phyloP scores from a whole-genome alignment of 148 eudicot species.

The Talinum fruticosum region DNA sequence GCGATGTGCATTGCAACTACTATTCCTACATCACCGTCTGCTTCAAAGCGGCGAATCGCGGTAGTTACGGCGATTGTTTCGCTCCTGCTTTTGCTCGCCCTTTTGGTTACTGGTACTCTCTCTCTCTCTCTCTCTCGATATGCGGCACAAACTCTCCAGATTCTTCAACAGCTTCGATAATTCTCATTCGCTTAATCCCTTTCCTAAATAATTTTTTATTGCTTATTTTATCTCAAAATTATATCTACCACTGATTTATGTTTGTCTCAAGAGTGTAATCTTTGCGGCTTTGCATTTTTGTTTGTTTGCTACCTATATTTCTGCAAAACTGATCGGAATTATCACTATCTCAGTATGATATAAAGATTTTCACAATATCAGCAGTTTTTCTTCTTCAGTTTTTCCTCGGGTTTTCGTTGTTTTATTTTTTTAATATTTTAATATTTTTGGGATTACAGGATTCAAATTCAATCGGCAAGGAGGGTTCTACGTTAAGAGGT shows the following conservation, averaged over 20 bases:
- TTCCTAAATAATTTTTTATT: background rate
- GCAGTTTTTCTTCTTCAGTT: background rate
- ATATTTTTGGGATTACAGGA: constrained; percentile 8
- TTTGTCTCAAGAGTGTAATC: too few relatives aligned
- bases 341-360: background rate
- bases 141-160: background rate
- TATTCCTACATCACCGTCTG: constrained; percentile 8
- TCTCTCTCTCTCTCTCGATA: background rate
- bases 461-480: background rate
- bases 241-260: background rate
- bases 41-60: constrained; percentile 29
- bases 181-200: background rate
- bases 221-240: background rate
- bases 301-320: constrained; percentile 11
- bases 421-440: background rate
- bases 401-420: background rate
- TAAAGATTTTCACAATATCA: background rate
- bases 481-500: constrained; percentile 11
- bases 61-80: constrained; percentile 38
- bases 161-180: background rate
- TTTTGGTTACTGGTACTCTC: constrained; percentile 31
- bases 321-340: background rate
- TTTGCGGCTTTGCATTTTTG: constrained; percentile 4
- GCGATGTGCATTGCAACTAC: constrained; percentile 13
- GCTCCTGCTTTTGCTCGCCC: constrained; percentile 27